Evolutionary conservation across 805 yeast species (phyloP).

Genomic region (Ascoidea rubescens): DNA sequence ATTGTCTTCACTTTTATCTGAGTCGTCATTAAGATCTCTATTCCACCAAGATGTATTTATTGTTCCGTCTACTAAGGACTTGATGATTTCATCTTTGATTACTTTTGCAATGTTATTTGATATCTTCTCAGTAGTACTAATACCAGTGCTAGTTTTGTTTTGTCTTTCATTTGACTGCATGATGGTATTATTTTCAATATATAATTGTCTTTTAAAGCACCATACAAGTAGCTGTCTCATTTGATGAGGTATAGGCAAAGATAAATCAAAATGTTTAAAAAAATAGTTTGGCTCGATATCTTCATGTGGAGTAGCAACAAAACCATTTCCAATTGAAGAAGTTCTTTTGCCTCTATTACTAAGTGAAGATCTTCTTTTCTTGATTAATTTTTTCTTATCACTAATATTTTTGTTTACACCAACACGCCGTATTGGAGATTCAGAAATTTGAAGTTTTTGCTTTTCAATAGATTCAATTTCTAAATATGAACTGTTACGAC

Average conservation of each 20-base stretch:
- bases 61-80: slow-evolving; percentile 44
- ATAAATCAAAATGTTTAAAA: slow-evolving; percentile 46
- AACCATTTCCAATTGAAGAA: slow-evolving; percentile 66
- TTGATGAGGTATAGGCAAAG: slow-evolving; percentile 57
- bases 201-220: slow-evolving; percentile 42
- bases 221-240: slow-evolving; percentile 59
- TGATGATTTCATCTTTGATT: slow-evolving; percentile 47
- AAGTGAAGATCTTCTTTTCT: slow-evolving; percentile 31
- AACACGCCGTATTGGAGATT: slow-evolving; percentile 9
- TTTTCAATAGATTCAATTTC: background rate
- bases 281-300: slow-evolving; percentile 41
- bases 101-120: slow-evolving; percentile 41
- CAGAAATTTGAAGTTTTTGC: slow-evolving; percentile 9
- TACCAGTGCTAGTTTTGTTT: slow-evolving; percentile 2
- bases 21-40: slow-evolving; percentile 17
- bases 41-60: slow-evolving; percentile 61
- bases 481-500: background rate
- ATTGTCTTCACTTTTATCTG: no score
- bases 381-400: slow-evolving; percentile 16
- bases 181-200: slow-evolving; percentile 15
- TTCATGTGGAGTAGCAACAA: slow-evolving; percentile 50
- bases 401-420: slow-evolving; percentile 12
- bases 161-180: slow-evolving; percentile 12
- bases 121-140: slow-evolving; percentile 8
- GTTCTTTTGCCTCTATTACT: slow-evolving; percentile 54